phyloP scores from a whole-genome alignment of 2,329 filamentous ascomycete species.

The Penicillium glabrum region DNA sequence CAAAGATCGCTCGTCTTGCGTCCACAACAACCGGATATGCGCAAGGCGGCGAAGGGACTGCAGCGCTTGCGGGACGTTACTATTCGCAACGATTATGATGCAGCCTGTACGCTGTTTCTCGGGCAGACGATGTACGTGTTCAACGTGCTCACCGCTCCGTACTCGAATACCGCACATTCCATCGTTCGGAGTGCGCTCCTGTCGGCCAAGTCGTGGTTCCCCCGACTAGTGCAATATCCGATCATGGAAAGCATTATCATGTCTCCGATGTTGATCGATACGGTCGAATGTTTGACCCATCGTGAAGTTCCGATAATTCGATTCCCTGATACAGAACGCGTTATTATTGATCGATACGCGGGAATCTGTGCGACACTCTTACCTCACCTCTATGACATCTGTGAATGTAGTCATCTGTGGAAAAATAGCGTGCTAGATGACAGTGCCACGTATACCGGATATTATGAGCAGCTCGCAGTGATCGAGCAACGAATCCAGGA shows the following conservation, averaged over 20 bases:
- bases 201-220: slow-evolving; percentile 29
- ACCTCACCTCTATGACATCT: slow-evolving; percentile 34
- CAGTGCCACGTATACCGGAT: not conserved
- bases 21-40: slow-evolving; percentile 18
- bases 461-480: slow-evolving; percentile 19
- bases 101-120: slow-evolving; percentile 23
- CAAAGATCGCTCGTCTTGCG: slow-evolving; percentile 22
- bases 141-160: slow-evolving; percentile 28
- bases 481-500: slow-evolving; percentile 15
- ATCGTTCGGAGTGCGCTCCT: slow-evolving; percentile 31
- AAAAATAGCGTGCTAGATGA: slow-evolving; percentile 9
- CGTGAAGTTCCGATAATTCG: slow-evolving; percentile 33
- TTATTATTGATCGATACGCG: slow-evolving; percentile 29
- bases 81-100: slow-evolving; percentile 23
- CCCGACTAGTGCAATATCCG: slow-evolving; percentile 20
- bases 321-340: slow-evolving; percentile 14
- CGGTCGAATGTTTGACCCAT: slow-evolving; percentile 29
- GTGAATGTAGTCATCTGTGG: slow-evolving; percentile 21
- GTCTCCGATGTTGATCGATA: slow-evolving; percentile 33
- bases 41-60: slow-evolving; percentile 20
- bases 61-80: slow-evolving; percentile 19
- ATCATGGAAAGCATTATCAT: slow-evolving; percentile 30
- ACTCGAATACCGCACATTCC: slow-evolving; percentile 21
- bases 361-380: slow-evolving; percentile 31
- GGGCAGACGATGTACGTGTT: slow-evolving; percentile 31